phyloP scores from a whole-genome alignment of 495 filamentous ascomycete genomes.

The Aspergillus indologenus region DNA sequence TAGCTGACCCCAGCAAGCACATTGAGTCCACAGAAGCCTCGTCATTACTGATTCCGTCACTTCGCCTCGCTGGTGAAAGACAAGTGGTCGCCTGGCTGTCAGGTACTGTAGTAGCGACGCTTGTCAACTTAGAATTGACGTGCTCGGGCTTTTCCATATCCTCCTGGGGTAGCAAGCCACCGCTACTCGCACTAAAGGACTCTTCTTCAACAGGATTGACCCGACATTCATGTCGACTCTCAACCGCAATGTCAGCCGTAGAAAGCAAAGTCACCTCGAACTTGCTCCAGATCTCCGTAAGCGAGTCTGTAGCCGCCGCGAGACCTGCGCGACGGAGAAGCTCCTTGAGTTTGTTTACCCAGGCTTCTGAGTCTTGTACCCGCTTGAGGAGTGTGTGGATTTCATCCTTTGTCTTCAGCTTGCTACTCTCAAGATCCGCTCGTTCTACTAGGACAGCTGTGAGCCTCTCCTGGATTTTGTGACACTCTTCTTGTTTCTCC shows the following conservation, averaged over 20 bases:
- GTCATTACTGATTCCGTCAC: background rate
- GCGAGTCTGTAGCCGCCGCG: constrained; percentile 11
- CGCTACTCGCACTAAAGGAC: background rate
- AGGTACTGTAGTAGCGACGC: background rate
- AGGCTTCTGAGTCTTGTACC: constrained; percentile 29
- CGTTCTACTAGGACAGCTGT: constrained; percentile 14
- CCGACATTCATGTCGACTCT: no score
- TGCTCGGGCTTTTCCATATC: background rate
- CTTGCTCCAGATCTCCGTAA: constrained; percentile 18
- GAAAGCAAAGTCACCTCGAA: constrained; percentile 20
- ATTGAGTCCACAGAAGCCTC: constrained; percentile 1
- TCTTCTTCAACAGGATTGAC: background rate
- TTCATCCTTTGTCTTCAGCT: constrained; percentile 25
- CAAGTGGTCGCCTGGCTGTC: background rate
- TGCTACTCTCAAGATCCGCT: constrained; percentile 20
- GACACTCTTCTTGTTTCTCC: constrained; percentile 20
- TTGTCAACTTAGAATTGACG: background rate
- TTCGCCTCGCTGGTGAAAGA: constrained; percentile 3
- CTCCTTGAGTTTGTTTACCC: constrained; percentile 23
- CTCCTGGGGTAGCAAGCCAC: background rate
- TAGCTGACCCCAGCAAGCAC: constrained; percentile 11
- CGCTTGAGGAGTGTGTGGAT: constrained; percentile 23
- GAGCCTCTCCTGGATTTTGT: constrained; percentile 15
- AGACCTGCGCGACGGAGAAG: constrained; percentile 14
- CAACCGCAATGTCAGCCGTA: background rate